phyloP scores from a whole-genome alignment of 2,329 filamentous ascomycete species.

The Fusarium mexicanum region DNA sequence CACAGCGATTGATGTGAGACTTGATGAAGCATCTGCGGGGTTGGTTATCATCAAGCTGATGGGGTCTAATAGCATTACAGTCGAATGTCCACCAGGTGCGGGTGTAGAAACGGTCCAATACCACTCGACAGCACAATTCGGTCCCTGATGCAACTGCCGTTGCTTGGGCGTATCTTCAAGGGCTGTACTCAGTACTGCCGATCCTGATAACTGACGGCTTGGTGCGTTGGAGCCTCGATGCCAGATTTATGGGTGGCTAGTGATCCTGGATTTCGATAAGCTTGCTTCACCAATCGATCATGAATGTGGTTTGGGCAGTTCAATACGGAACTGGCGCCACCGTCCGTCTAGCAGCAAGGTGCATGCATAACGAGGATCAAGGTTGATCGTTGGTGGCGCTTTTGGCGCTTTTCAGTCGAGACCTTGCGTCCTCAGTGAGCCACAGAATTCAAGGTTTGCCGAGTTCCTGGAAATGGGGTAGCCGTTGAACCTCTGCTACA shows the following conservation, averaged over 20 bases:
- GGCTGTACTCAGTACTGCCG: background rate
- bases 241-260: background rate
- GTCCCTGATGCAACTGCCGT: constrained; percentile 4
- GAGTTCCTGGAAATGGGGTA: constrained; percentile 13
- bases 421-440: background rate
- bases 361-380: constrained; percentile 17
- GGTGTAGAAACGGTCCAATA: background rate
- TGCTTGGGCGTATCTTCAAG: constrained; percentile 10
- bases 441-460: constrained; percentile 22
- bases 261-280: background rate
- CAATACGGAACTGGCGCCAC: constrained; percentile 11
- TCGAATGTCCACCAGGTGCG: background rate
- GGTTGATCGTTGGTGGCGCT: constrained; percentile 23
- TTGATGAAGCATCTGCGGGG: background rate
- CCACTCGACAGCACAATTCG: background rate
- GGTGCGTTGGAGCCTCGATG: background rate
- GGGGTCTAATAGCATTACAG: background rate
- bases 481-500: constrained; percentile 21
- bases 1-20: background rate
- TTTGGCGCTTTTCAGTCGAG: constrained; percentile 20
- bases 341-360: constrained; percentile 1
- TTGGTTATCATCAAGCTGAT: background rate
- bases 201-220: constrained; percentile 20
- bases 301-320: background rate
- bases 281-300: background rate